phyloP scores from a whole-genome alignment of 2,329 filamentous ascomycete genomes.

The Shiraia sp. region DNA sequence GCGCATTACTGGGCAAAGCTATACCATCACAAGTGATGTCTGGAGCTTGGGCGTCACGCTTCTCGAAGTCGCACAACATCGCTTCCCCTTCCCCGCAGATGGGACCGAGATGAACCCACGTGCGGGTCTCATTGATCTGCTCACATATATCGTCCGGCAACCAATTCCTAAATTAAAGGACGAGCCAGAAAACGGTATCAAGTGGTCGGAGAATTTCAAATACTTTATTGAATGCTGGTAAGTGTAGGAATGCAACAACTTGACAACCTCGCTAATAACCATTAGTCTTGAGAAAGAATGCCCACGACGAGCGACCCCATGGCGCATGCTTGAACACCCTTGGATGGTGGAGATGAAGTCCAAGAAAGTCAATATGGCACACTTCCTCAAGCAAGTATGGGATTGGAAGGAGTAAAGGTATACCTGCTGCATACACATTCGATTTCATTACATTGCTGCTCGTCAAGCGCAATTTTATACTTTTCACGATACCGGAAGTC shows the following conservation, averaged over 20 bases:
- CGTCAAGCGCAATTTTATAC: background rate
- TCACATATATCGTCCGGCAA: conserved; percentile 97
- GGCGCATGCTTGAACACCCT: conserved; percentile 98
- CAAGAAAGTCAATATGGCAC: conserved; percentile 96
- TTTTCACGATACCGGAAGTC: conserved; percentile 33
- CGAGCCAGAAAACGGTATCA: conserved; percentile 84
- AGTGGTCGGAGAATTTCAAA: conserved; percentile 97
- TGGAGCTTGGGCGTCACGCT: conserved; percentile 97
- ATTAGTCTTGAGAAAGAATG: conserved; percentile 90
- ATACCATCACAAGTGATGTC: conserved; percentile 97
- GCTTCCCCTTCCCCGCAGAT: conserved; percentile 97
- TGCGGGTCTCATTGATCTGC: conserved; percentile 88
- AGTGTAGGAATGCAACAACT: conserved; percentile 46
- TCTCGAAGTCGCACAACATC: conserved; percentile 98
- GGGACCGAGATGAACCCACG: conserved; percentile 93
- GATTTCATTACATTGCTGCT: conserved; percentile 11
- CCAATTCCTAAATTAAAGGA: conserved; percentile 95
- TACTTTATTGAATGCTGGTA: conserved; percentile 99
- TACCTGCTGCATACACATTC: conserved; percentile 1
- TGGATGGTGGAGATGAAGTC: conserved; percentile 97
- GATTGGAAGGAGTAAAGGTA: conserved; percentile 76
- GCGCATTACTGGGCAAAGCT: conserved; percentile 94
- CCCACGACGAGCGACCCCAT: conserved; percentile 83
- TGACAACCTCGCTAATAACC: conserved; percentile 24
- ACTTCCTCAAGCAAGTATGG: conserved; percentile 94